Percentiles rank a stretch among this genome's conserved stretches.
These are phyloP conservation scores for Combretum micranthum DNA, from an alignment of 345 rosid genomes.

Conservation along the genomic window DNA sequence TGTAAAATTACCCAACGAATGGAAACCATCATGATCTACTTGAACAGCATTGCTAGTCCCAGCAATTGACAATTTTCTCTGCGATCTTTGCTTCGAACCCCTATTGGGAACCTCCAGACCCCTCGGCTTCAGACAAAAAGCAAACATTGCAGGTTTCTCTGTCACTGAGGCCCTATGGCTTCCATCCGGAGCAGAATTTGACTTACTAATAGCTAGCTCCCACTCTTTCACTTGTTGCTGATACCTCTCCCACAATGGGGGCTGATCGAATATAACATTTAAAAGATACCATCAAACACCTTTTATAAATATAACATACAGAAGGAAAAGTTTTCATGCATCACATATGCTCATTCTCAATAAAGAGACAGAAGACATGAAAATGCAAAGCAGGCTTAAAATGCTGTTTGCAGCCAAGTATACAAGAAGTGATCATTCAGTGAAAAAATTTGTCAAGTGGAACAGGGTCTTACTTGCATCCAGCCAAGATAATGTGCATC, in stretches of 20 bases:
- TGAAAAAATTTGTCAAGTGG: too few species aligned
- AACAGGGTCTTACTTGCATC: too few species aligned
- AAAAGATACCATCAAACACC: constrained; percentile 6
- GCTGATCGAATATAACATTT: constrained; percentile 36
- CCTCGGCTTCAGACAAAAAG: constrained; percentile 95
- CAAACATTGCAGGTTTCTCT: constrained; percentile 93
- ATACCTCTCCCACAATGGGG: constrained; percentile 88
- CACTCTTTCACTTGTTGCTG: constrained; percentile 72
- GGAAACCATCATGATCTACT: constrained; percentile 56
- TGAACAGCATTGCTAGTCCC: constrained; percentile 36
- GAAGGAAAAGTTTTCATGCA: too few species aligned
- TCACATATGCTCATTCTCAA: too few species aligned
- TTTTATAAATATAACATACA: background rate
- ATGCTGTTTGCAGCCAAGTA: too few species aligned
- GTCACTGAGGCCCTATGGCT: constrained; percentile 33
- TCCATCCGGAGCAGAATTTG: constrained; percentile 31
- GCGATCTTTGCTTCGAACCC: constrained; percentile 89
- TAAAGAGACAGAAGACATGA: too few species aligned
- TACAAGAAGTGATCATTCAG: too few species aligned
- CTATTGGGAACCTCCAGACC: constrained; percentile 86
- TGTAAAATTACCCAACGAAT: constrained; percentile 30
- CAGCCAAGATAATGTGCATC: too few species aligned
- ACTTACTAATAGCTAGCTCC: constrained; percentile 58
- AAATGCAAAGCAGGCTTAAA: too few species aligned
- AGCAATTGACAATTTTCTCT: constrained; percentile 55